These are phyloP conservation scores for Pyricularia pennisetigena DNA, from an alignment of 2,329 filamentous ascomycete species.

Conservation along the genomic window DNA sequence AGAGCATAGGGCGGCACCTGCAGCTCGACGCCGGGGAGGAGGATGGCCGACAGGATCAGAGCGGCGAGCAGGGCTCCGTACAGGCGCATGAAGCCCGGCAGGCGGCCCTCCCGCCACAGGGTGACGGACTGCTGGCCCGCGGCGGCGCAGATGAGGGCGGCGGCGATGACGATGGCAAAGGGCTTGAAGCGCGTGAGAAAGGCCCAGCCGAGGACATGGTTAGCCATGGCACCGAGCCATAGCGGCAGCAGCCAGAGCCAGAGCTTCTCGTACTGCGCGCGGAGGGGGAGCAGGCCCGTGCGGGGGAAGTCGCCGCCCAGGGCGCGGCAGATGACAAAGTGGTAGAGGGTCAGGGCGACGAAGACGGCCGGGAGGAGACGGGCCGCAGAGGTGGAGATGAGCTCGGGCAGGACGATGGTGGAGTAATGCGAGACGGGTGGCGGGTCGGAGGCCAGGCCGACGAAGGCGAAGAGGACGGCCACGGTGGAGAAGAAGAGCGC, in stretches of 20 bases:
- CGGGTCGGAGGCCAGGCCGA: conserved; percentile 80
- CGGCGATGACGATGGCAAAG: conserved; percentile 61
- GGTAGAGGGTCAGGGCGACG: conserved; percentile 59
- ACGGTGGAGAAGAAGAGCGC: conserved; percentile 80
- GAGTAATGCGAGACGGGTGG: conserved; percentile 55
- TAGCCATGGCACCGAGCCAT: conserved; percentile 65
- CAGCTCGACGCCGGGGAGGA: conserved; percentile 55
- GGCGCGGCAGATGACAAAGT: conserved; percentile 45
- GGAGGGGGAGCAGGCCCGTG: conserved; percentile 22
- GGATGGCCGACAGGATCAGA: conserved; percentile 34
- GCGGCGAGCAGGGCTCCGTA: conserved; percentile 43
- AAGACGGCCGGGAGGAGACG: conserved; percentile 61
- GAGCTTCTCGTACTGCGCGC: conserved; percentile 59
- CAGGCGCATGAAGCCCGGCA: conserved; percentile 53
- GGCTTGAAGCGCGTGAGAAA: conserved; percentile 62
- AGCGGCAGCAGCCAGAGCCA: conserved; percentile 60
- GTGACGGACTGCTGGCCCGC: conserved; percentile 58
- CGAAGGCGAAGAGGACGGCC: conserved; percentile 71
- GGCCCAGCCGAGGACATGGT: conserved; percentile 67
- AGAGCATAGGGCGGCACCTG: conserved; percentile 72
- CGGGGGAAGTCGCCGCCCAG: conserved; percentile 27
- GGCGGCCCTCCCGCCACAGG: conserved; percentile 56
- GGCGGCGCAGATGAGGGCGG: conserved; percentile 53
- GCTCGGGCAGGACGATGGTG: conserved; percentile 52
- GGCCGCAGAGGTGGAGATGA: conserved; percentile 34